phyloP scores from a whole-genome alignment of 2,329 filamentous ascomycete species.

The Calonectria henricotiae region DNA sequence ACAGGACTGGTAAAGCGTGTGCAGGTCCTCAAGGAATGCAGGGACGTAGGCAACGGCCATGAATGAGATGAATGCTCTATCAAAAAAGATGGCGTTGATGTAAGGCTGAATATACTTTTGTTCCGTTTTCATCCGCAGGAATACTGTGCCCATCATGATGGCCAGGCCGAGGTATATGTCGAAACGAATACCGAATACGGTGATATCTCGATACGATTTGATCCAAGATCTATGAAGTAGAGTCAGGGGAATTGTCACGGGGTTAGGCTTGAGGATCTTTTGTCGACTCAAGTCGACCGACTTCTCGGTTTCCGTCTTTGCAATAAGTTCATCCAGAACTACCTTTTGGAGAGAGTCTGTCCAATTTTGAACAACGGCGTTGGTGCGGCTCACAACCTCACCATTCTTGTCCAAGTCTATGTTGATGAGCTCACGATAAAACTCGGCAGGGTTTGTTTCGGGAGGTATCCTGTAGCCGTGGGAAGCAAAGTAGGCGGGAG shows the following conservation, averaged over 20 bases:
- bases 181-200: conserved; percentile 3
- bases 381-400: background rate
- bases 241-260: background rate
- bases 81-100: conserved; percentile 15
- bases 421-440: conserved; percentile 16
- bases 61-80: conserved; percentile 5
- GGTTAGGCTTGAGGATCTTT: conserved; percentile 2
- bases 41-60: conserved; percentile 15
- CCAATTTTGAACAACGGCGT: background rate
- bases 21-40: conserved; percentile 3
- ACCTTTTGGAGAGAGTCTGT: background rate
- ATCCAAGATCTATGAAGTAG: conserved; percentile 10
- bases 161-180: conserved; percentile 2
- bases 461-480: background rate
- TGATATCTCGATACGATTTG: conserved; percentile 5
- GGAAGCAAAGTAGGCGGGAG: conserved; percentile 1
- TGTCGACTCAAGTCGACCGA: conserved; percentile 4
- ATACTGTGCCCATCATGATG: conserved; percentile 13
- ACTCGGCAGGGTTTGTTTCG: conserved; percentile 1
- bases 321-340: background rate
- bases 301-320: background rate
- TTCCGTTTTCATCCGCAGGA: conserved; percentile 7
- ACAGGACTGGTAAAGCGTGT: background rate
- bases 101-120: conserved; percentile 11
- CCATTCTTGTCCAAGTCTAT: conserved; percentile 16